These are phyloP conservation scores for Trichoderma atroviride DNA, from an alignment of 2,329 filamentous ascomycete genomes.

Conservation along the genomic window DNA sequence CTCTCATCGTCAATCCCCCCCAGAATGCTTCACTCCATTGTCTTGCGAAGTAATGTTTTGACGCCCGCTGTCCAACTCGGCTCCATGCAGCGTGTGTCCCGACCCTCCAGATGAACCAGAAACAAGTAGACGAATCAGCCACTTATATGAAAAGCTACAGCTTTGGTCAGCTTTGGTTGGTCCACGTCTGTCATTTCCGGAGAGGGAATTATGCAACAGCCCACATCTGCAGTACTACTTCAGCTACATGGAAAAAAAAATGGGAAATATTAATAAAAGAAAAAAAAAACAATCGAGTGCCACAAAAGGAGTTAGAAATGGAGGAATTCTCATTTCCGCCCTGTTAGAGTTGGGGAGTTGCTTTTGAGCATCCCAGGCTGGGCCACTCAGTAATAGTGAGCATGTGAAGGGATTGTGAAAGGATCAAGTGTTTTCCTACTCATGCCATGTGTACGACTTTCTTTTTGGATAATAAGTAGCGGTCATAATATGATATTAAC, in stretches of 20 bases:
- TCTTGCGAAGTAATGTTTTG: slow-evolving; percentile 55
- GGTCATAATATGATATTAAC: background rate
- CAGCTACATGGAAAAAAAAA: background rate
- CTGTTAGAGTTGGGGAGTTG: background rate
- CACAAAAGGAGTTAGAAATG: background rate
- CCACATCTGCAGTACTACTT: slow-evolving; percentile 6
- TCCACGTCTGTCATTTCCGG: slow-evolving; percentile 7
- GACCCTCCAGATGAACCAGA: background rate
- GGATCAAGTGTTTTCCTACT: background rate
- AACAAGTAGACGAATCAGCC: background rate
- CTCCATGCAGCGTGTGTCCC: background rate
- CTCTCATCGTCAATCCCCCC: slow-evolving; percentile 29
- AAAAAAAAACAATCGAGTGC: background rate
- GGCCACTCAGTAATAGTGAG: background rate
- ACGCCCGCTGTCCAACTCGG: slow-evolving; percentile 84
- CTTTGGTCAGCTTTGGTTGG: background rate
- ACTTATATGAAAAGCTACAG: background rate
- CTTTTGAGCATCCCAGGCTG: background rate
- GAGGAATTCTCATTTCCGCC: slow-evolving; percentile 7
- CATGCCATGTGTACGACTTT: background rate
- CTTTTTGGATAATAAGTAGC: background rate
- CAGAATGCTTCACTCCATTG: slow-evolving; percentile 59
- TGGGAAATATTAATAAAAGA: background rate
- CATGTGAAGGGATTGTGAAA: background rate
- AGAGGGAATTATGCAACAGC: background rate